Conservation (phyloP, 140 eudicot species). For the Oenanthe javanica region DNA sequence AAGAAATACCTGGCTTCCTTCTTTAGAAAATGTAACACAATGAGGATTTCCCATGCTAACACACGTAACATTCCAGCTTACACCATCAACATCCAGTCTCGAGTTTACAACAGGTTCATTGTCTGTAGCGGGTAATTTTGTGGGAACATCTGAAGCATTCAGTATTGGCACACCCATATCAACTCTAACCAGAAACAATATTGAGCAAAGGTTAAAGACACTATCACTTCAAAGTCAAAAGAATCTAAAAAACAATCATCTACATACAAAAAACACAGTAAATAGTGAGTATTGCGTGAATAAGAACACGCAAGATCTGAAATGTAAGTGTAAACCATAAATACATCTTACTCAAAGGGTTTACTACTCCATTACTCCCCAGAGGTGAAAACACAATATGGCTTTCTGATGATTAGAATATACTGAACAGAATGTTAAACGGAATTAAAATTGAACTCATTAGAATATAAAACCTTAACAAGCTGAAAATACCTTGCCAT, state of each 20-base stretch:
- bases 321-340: not conserved
- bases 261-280: not conserved
- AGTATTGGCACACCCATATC: conserved; percentile 96
- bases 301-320: not conserved
- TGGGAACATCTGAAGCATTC: conserved; percentile 82
- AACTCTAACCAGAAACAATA: conserved; percentile 65
- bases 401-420: not conserved
- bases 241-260: not conserved
- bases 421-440: not conserved
- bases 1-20: conserved; percentile 40
- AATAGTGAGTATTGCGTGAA: not conserved
- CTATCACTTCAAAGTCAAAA: not conserved
- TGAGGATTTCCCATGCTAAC: conserved; percentile 99
- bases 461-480: not conserved
- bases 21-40: conserved; percentile 69
- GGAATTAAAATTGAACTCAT: not conserved
- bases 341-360: not conserved
- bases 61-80: conserved; percentile 79
- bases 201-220: conserved; percentile 15
- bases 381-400: not conserved
- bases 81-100: conserved; percentile 61
- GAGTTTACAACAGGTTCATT: conserved; percentile 71
- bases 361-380: not conserved
- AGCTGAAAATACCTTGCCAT: conserved; percentile 54
- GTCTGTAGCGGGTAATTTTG: conserved; percentile 59